Percentiles rank a stretch among this genome's conserved stretches.
These are phyloP conservation scores for Cladosporium sp. DNA, from an alignment of 2,329 filamentous ascomycete species.

Conservation along the genomic window DNA sequence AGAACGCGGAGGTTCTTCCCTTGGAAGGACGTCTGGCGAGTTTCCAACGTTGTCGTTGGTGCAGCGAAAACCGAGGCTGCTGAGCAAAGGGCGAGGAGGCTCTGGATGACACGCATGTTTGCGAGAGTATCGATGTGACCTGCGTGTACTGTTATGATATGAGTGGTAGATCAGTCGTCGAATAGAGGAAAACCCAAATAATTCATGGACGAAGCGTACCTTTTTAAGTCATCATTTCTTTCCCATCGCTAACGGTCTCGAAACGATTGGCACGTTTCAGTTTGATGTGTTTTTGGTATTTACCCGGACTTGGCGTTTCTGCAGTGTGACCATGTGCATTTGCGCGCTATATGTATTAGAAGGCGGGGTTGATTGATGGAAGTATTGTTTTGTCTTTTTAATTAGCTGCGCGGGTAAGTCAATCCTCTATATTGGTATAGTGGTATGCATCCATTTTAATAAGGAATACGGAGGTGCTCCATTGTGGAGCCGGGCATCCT, in stretches of 20 bases:
- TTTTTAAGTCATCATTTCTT: not conserved
- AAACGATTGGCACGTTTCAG: constrained; percentile 7
- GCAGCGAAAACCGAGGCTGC: constrained; percentile 12
- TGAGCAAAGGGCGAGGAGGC: constrained; percentile 7
- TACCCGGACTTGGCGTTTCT: constrained; percentile 9
- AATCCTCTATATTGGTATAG: not conserved
- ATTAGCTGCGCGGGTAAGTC: not conserved
- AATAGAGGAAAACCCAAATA: not conserved
- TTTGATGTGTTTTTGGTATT: constrained; percentile 2
- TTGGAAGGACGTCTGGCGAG: not conserved
- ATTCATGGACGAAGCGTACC: not conserved
- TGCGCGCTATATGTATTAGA: not conserved
- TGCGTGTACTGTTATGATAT: not conserved
- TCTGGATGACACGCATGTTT: constrained; percentile 16
- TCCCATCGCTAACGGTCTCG: not conserved
- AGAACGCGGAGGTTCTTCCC: constrained; percentile 12
- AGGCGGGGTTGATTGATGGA: not conserved
- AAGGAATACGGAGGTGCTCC: not conserved
- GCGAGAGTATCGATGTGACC: not conserved
- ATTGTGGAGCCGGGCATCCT: not conserved
- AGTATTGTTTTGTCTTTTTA: not conserved
- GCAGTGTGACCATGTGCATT: not conserved
- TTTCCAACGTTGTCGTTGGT: not conserved
- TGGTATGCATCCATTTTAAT: not conserved
- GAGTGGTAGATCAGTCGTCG: not conserved